phyloP scores from a whole-genome alignment of 305 asterid genomes.

The Solanum aculeatissimum region DNA sequence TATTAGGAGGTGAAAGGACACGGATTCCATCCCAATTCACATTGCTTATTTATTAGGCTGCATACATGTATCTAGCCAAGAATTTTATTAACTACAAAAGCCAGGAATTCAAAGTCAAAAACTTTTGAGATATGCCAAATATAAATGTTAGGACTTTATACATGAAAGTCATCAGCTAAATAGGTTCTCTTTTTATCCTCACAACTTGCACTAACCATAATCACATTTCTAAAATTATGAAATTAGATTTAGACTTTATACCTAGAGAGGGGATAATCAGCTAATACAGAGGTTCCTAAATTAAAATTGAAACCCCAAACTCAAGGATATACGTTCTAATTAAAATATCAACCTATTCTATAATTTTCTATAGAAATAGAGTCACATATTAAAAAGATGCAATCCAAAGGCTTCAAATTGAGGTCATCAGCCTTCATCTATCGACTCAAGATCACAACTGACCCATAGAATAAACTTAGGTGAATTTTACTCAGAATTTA shows the following conservation, averaged over 20 bases:
- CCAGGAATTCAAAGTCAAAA: not conserved
- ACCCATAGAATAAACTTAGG: too few species aligned
- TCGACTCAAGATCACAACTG: too few species aligned
- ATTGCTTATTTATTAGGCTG: not conserved
- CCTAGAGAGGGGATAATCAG: not conserved
- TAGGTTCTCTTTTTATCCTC: not conserved
- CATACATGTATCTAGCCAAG: not conserved
- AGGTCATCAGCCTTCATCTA: too few species aligned
- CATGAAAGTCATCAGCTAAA: not conserved
- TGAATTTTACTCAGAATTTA: too few species aligned
- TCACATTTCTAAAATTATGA: not conserved
- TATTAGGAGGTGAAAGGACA: not conserved
- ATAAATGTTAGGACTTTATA: not conserved
- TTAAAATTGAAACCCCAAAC: too few species aligned
- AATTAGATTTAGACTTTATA: not conserved
- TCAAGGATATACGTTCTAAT: too few species aligned
- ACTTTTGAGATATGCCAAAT: not conserved
- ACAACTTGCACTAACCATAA: not conserved
- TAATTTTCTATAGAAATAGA: not conserved
- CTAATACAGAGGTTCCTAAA: too few species aligned
- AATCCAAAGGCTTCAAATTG: not conserved
- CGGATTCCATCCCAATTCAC: not conserved
- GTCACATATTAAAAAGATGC: not conserved
- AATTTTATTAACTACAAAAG: not conserved
- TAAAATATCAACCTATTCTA: not conserved